Percentiles rank a stretch among this genome's conserved stretches.
Conservation (phyloP, 306 rosid genomes). For the Luffa acutangula region DNA sequence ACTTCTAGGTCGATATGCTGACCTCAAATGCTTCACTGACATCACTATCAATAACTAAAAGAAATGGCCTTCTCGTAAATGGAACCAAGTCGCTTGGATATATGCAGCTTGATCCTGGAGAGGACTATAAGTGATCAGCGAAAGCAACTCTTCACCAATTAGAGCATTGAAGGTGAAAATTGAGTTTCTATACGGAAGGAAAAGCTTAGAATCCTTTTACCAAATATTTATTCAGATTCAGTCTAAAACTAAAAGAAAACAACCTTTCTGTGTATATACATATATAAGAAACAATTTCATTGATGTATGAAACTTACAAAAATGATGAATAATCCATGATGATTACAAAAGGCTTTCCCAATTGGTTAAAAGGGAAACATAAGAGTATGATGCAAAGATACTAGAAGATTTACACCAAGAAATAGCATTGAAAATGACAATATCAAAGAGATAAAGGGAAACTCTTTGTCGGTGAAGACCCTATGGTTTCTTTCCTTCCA, state of each 20-base stretch:
- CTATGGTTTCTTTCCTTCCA: too few species aligned
- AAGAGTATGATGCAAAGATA: too few species aligned
- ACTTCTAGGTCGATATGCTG: constrained; percentile 22
- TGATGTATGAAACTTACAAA: too few species aligned
- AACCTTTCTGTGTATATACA: too few species aligned
- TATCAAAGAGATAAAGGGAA: too few species aligned
- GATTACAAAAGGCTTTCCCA: too few species aligned
- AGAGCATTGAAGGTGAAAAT: neutral
- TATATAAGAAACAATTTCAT: too few species aligned
- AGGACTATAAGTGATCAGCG: neutral
- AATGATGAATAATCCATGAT: too few species aligned
- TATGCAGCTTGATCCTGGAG: constrained; percentile 73
- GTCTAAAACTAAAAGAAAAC: neutral
- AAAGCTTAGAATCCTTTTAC: neutral
- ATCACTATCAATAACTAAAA: constrained; percentile 71
- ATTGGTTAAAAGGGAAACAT: too few species aligned
- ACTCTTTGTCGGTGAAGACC: too few species aligned
- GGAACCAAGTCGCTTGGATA: constrained; percentile 80
- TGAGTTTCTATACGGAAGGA: neutral
- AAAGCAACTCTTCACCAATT: neutral
- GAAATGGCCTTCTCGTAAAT: constrained; percentile 87
- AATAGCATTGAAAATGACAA: too few species aligned
- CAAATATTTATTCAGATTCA: neutral
- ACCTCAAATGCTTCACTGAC: constrained; percentile 83
- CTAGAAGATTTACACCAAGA: too few species aligned